phyloP scores from a whole-genome alignment of 305 asterid genomes.

The Fraxinus xanthoxyloides region DNA sequence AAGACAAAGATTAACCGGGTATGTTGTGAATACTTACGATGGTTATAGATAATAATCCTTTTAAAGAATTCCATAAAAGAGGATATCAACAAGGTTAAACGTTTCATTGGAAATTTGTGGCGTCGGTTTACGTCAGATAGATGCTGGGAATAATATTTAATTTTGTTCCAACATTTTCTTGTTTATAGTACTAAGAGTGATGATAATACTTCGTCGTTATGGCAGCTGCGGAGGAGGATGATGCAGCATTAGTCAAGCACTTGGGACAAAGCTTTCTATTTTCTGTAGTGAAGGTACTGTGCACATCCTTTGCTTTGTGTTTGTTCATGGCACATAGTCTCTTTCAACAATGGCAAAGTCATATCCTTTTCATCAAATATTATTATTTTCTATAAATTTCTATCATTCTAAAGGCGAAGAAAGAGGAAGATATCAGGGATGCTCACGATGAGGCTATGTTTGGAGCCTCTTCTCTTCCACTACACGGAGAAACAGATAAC shows the following conservation, averaged over 20 bases:
- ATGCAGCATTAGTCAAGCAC: slow-evolving; percentile 63
- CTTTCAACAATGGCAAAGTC: not conserved
- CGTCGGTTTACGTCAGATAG: not conserved
- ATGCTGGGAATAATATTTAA: not conserved
- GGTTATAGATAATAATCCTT: not conserved
- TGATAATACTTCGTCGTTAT: slow-evolving; percentile 16
- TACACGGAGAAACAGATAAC: slow-evolving; percentile 35
- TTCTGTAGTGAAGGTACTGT: slow-evolving; percentile 63
- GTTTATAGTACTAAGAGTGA: not conserved
- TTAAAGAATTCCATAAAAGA: not conserved
- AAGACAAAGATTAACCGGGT: not conserved
- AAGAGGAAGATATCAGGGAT: slow-evolving; percentile 59
- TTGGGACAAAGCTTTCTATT: slow-evolving; percentile 84
- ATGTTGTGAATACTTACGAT: not conserved
- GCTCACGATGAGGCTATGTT: slow-evolving; percentile 85
- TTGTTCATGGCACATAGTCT: not conserved
- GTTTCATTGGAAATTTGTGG: not conserved
- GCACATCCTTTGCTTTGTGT: not conserved
- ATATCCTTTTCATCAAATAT: not conserved
- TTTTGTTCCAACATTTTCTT: not conserved
- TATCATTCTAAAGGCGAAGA: slow-evolving; percentile 46
- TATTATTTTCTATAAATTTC: not conserved
- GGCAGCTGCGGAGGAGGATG: slow-evolving; percentile 67
- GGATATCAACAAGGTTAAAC: not conserved
- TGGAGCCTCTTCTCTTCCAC: slow-evolving; percentile 59